Percentiles rank a stretch among this genome's conserved stretches.
phyloP scores from a whole-genome alignment of 192 early-diverging fungal genomes.

The Coemansia sp. region DNA sequence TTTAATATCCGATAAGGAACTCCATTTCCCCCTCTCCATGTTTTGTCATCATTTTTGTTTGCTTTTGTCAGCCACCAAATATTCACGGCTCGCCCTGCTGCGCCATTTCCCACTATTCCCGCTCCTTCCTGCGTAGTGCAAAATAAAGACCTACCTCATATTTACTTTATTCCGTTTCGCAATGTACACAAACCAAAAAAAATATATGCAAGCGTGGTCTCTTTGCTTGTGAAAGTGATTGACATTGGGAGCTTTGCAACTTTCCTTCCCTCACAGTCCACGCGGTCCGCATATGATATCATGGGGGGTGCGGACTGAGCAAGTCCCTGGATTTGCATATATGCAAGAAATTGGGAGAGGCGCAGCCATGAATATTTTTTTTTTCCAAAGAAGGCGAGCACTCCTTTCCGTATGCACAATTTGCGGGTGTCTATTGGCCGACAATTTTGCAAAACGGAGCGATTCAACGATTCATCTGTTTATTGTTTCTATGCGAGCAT shows the following conservation, averaged over 20 bases:
- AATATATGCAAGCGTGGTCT: too few relatives aligned
- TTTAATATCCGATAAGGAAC: constrained; percentile 5
- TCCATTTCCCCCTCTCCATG: neutral
- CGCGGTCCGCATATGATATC: neutral
- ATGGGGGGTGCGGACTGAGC: neutral
- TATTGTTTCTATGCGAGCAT: neutral
- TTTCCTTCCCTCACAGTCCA: neutral
- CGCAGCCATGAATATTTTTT: neutral
- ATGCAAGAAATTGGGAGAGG: neutral
- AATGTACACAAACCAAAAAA: neutral
- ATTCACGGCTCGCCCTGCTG: neutral
- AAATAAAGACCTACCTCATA: too few relatives aligned
- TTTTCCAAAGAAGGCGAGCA: neutral
- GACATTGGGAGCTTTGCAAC: neutral
- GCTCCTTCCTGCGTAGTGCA: too few relatives aligned
- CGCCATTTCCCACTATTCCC: neutral
- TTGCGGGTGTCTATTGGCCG: too few relatives aligned
- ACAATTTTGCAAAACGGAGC: too few relatives aligned
- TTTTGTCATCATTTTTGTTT: neutral
- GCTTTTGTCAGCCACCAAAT: neutral
- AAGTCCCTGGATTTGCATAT: neutral
- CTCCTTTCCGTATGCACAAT: too few relatives aligned
- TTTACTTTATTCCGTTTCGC: too few relatives aligned
- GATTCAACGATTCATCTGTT: neutral
- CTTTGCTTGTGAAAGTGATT: neutral